Conservation (phyloP, 768 basidiomycete genomes). For the Lactarius indigo region DNA sequence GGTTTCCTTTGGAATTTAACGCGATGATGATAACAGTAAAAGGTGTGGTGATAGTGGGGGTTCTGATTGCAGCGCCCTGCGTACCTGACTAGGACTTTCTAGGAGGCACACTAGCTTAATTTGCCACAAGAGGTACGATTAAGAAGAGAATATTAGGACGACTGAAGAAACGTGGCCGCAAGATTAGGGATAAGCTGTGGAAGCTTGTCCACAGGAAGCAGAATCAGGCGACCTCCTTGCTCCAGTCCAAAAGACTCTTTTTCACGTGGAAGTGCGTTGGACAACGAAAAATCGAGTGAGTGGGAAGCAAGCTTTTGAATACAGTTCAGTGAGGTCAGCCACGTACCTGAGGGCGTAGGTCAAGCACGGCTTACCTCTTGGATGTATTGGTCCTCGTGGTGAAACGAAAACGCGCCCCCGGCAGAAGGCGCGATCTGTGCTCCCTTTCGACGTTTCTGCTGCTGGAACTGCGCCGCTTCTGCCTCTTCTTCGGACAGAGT, state of each 20-base stretch:
- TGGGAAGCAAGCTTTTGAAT: conserved; percentile 46
- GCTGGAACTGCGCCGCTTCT: conserved; percentile 35
- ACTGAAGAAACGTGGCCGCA: conserved; percentile 4
- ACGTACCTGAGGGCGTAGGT: conserved; percentile 1
- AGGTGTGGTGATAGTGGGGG: neutral
- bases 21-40: neutral
- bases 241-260: conserved; percentile 72
- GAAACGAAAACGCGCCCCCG: conserved; percentile 69
- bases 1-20: neutral
- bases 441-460: conserved; percentile 39
- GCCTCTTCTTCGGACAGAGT: conserved; percentile 64
- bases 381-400: conserved; percentile 81
- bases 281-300: conserved; percentile 52
- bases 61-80: neutral
- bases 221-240: conserved; percentile 60
- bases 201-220: conserved; percentile 47
- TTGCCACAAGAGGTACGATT: too few species aligned
- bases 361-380: conserved; percentile 46
- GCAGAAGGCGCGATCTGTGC: conserved; percentile 33
- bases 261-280: conserved; percentile 50
- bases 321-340: conserved; percentile 1
- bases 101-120: neutral
- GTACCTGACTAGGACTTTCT: neutral
- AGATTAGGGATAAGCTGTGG: conserved; percentile 36
- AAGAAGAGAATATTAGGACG: neutral